Evolutionary conservation across 2,329 filamentous ascomycete species (phyloP).

Genomic region (Epichloe amarillans): DNA sequence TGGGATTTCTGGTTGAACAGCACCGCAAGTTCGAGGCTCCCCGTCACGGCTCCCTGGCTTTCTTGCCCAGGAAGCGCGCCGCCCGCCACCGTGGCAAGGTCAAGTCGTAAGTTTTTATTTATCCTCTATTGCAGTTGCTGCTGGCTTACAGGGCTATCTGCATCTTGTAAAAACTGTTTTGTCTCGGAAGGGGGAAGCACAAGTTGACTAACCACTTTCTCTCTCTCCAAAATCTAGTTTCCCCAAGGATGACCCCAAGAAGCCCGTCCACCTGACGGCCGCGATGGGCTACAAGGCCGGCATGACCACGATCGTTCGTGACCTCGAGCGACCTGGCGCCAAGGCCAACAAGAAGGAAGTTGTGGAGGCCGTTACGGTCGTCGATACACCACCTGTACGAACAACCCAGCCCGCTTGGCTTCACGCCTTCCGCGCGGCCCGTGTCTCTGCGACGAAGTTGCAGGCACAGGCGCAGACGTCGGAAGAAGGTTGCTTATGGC

Average conservation of each 20-base stretch:
- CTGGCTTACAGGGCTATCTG: not conserved
- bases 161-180: not conserved
- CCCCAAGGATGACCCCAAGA: constrained; percentile 99
- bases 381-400: constrained; percentile 93
- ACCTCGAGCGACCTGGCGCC: constrained; percentile 95
- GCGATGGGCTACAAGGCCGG: constrained; percentile 99
- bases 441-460: not conserved
- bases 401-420: constrained; percentile 71
- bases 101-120: constrained; percentile 63
- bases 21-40: constrained; percentile 65
- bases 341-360: constrained; percentile 99
- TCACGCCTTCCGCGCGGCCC: constrained; percentile 21
- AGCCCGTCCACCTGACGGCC: constrained; percentile 97
- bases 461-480: no score
- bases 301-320: constrained; percentile 99
- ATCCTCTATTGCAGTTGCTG: not conserved
- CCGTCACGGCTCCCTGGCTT: constrained; percentile 90
- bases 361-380: constrained; percentile 75
- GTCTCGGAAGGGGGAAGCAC: not conserved
- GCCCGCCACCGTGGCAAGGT: constrained; percentile 93
- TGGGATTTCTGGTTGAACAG: constrained; percentile 14
- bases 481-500: constrained; percentile 42
- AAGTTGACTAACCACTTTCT: not conserved
- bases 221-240: constrained; percentile 46
- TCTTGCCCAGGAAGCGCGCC: constrained; percentile 81